Evolutionary conservation across 352 stramenopile genomes (phyloP).

Genomic region (Saprolegnia parasitica): DNA sequence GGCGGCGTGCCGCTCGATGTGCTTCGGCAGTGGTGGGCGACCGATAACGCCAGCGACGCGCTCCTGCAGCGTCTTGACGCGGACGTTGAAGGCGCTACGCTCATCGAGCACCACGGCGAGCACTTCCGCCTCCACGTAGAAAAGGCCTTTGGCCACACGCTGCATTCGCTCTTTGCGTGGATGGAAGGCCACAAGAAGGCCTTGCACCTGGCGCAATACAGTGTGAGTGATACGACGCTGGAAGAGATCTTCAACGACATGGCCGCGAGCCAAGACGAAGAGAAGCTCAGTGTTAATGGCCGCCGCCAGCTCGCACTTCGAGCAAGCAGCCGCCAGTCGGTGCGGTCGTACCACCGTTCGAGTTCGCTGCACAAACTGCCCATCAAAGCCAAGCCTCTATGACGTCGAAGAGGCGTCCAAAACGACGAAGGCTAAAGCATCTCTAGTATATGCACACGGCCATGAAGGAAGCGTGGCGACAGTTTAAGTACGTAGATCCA

Average conservation of each 20-base stretch:
- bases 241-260: conserved; percentile 93
- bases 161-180: conserved; percentile 51
- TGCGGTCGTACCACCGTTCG: conserved; percentile 41
- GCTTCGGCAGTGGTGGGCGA: conserved; percentile 57
- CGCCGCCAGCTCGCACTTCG: conserved; percentile 33
- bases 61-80: conserved; percentile 42
- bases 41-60: conserved; percentile 39
- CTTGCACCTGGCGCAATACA: conserved; percentile 80
- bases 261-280: conserved; percentile 67
- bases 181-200: conserved; percentile 63
- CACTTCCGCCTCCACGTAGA: conserved; percentile 70
- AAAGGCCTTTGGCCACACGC: conserved; percentile 33
- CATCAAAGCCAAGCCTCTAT: no score
- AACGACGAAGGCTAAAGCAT: no score
- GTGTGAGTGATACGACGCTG: conserved; percentile 84
- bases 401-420: no score
- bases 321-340: conserved; percentile 39
- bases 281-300: conserved; percentile 41
- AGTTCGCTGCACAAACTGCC: conserved; percentile 25
- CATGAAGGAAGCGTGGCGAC: no score
- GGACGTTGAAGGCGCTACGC: conserved; percentile 39
- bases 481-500: no score
- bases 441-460: no score
- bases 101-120: conserved; percentile 60
- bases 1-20: conserved; percentile 46